Evolutionary conservation across 1,284 basidiomycete species (phyloP), one percentile per base, ranked within the genome.

Genomic region (Ganoderma meredithae): DNA sequence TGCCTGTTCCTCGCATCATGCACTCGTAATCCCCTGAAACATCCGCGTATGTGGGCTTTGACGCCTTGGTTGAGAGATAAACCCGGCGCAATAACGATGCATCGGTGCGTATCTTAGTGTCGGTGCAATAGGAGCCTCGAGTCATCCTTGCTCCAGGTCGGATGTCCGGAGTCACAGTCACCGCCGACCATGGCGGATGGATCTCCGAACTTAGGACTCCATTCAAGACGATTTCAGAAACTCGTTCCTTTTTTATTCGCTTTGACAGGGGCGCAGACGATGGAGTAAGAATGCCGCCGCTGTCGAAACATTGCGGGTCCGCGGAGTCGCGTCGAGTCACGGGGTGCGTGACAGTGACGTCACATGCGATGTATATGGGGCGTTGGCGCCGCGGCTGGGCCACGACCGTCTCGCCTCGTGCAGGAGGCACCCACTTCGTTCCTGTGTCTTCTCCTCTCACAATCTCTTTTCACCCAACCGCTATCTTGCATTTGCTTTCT

Each of bases 361-460:
- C 52, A 31, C 52, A 31, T 15, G 2, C 52, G 52, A 27, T 4
- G 10, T 15, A 13, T 3, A 13, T 5, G 52, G 6, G 27, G 52
- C 13, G 52, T 15, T 33, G 27, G 27, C 52, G 52, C 52, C n/a
- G n/a, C n/a, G n/a, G n/a, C n/a, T 1, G 52, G 15, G 27, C 52
- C 52, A 55, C 52, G 52, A 55, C 56, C 19, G 15, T 19, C 10
- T n/a, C 56, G n/a, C 39, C 56, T 59, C 56, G 56, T 59, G 56
- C 19, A 3, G 39, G 39, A 15, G 6, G 39, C 56, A 40, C 47
- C 19, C 25, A 49, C 43, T 7, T 49, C 22, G 22, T 59, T 25
- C 15, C 56, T 33, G n/a, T 33, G 22, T 53, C 52, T 7, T 31
- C 27, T 31, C 31, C 27, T 55, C 52, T 33, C 52, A 40, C 12